Conservation (phyloP, 306 rosid genomes). For the Ormosia emarginata region DNA sequence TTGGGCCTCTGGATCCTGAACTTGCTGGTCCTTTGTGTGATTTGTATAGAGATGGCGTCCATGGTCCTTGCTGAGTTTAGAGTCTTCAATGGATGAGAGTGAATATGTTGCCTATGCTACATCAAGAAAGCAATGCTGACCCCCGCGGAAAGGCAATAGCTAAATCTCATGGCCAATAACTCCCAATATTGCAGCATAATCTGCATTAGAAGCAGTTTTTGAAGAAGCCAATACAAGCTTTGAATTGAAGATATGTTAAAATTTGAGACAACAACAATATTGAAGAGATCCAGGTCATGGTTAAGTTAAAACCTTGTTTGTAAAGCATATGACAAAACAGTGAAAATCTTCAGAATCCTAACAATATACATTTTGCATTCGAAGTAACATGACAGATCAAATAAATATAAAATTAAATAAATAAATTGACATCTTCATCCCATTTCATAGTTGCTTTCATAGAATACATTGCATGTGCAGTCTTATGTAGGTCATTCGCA, state of each 20-base stretch:
- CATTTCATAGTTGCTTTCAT: conserved; percentile 97
- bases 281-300: conserved; percentile 97
- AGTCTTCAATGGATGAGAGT: too few species aligned
- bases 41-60: too few species aligned
- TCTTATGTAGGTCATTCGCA: conserved; percentile 75
- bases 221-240: conserved; percentile 97
- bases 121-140: too few species aligned
- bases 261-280: conserved; percentile 96
- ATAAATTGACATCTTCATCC: conserved; percentile 90
- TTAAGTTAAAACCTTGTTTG: conserved; percentile 86
- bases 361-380: conserved; percentile 1
- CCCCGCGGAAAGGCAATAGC: too few species aligned
- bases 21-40: too few species aligned
- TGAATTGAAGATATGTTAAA: conserved; percentile 95
- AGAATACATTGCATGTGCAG: conserved; percentile 94
- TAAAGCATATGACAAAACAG: conserved; percentile 24
- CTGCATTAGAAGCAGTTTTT: conserved; percentile 83
- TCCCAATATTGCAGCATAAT: conserved; percentile 94
- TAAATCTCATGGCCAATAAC: conserved; percentile 99
- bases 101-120: too few species aligned
- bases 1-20: too few species aligned
- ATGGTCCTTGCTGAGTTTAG: too few species aligned
- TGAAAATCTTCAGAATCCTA: conserved; percentile 13
- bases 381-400: too few species aligned
- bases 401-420: conserved; percentile 4